Base-by-base conservation (phyloP, 768 basidiomycete species). In the Lentinula edodes region DNA sequence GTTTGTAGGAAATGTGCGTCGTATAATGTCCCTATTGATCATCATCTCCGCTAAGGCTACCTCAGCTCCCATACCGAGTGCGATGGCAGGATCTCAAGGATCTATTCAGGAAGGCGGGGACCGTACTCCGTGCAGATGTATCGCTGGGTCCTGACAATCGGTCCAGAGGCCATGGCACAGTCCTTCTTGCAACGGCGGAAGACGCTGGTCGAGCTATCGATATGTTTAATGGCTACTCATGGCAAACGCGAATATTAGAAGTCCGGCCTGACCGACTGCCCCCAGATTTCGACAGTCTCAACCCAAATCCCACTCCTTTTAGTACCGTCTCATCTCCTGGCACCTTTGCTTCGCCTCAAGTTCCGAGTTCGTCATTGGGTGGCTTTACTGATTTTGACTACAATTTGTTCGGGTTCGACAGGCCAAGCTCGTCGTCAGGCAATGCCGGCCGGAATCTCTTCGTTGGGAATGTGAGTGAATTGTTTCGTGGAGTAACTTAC, bases 51-150 rank as follows among this genome's bases (percentile, higher is more conserved):
- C 38, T 65, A 52, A 48, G 46, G 56, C 45, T 63, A 6, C 16
- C 51, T 53, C 63, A 95, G 94, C 84, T 99, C 28, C 97, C 97
- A 0, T 98, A 96, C 74, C 83, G 96, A 63, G 95, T 98, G 42
- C 87, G 97, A 60, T 99, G 97, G 97, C 97, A 99, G 77, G 97
- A 99, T 77, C 84, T 99, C 64, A 98, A 99, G 68, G 96, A 99
- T 72, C 85, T 99, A 57, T 98, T 99, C 74, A 86, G 96, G 41
- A 90, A 92, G 65, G 92, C 96, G 6, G 97, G 97, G 45, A 97
- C 91, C 34, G 87, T 95, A 64, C 76, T 93, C 41, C 81, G 90
- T 53, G 88, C 94, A 43, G 85, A 89, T 70, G 84, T 91, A 64
- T 82, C 90, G 60, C 79, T 92, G 36, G 85, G 91, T 4, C 90